Conservation (phyloP, 1,139 yeast species). For the Suhomyces anneliseae region DNA sequence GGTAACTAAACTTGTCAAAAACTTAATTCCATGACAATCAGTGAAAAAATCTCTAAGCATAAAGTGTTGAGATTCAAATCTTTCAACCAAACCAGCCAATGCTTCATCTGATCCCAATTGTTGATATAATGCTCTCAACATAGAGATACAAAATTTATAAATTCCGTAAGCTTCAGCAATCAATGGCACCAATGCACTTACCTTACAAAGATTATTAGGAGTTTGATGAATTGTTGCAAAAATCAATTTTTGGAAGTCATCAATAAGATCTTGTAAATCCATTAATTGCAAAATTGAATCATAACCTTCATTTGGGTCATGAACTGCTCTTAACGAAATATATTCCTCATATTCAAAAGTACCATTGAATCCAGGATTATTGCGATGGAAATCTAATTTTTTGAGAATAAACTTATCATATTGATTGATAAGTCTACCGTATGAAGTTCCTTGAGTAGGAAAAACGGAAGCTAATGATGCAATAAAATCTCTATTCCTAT, state of each 20-base stretch:
- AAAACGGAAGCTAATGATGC: constrained; percentile 43
- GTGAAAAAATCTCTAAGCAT: constrained; percentile 83
- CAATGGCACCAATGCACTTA: constrained; percentile 85
- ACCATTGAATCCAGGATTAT: constrained; percentile 89
- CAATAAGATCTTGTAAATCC: constrained; percentile 83
- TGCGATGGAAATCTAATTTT: constrained; percentile 80
- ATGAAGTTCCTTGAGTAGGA: constrained; percentile 49
- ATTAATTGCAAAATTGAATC: constrained; percentile 84
- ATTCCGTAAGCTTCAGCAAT: constrained; percentile 95
- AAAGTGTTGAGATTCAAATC: constrained; percentile 78
- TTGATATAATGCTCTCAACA: constrained; percentile 86
- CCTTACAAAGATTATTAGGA: constrained; percentile 73
- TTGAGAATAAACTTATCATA: constrained; percentile 69
- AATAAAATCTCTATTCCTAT: constrained; percentile 56
- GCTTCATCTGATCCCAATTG: constrained; percentile 79
- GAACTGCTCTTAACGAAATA: constrained; percentile 79
- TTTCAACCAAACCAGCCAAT: constrained; percentile 67
- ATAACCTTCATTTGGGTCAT: constrained; percentile 95
- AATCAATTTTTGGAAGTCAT: constrained; percentile 73
- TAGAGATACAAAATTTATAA: constrained; percentile 82
- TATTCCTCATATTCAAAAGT: constrained; percentile 96
- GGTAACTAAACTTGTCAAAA: constrained; percentile 78
- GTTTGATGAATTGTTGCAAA: constrained; percentile 72
- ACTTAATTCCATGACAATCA: constrained; percentile 84
- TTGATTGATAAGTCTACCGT: constrained; percentile 74